These are phyloP conservation scores for Leishmania lainsoni DNA, from an alignment of 208 protist genomes.

Conservation along the genomic window DNA sequence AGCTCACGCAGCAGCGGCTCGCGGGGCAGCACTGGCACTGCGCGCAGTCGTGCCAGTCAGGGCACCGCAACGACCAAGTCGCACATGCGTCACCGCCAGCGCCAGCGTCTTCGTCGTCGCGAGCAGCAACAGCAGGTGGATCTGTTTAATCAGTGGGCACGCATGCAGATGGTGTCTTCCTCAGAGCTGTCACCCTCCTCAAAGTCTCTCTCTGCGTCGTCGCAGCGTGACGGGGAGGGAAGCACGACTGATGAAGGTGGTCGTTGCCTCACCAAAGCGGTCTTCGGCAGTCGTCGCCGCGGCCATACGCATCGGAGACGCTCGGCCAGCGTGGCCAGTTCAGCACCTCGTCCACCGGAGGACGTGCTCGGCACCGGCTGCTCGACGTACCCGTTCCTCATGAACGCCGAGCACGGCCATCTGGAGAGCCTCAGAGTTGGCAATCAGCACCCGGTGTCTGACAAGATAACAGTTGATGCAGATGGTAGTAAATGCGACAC, in stretches of 20 bases:
- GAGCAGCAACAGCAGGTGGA: constrained; percentile 30
- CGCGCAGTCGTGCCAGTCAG: constrained; percentile 11
- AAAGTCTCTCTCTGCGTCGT: constrained; percentile 8
- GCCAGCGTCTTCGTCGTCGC: constrained; percentile 25
- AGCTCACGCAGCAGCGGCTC: constrained; percentile 16
- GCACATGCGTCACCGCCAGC: constrained; percentile 36
- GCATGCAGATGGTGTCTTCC: constrained; percentile 24
- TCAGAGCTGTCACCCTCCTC: constrained; percentile 29
- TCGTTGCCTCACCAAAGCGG: not conserved
- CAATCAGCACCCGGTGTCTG: not conserved
- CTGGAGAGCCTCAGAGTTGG: not conserved
- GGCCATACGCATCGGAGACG: not conserved
- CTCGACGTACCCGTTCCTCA: constrained; percentile 8
- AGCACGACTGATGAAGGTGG: not conserved
- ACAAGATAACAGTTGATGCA: not conserved
- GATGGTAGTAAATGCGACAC: not conserved
- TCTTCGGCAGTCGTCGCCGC: not conserved
- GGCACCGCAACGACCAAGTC: constrained; percentile 21
- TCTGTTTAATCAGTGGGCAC: constrained; percentile 36
- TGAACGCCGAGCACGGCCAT: constrained; percentile 1
- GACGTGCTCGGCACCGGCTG: constrained; percentile 23
- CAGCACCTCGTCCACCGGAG: constrained; percentile 36
- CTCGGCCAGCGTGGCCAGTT: constrained; percentile 36
- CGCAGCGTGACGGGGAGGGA: not conserved
- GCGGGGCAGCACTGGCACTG: constrained; percentile 9